A percentile compares a stretch with the other conserved stretches of the same genome.
phyloP scores from a whole-genome alignment of 2,329 filamentous ascomycete species.

The Phaeosphaeriaceae sp. region DNA sequence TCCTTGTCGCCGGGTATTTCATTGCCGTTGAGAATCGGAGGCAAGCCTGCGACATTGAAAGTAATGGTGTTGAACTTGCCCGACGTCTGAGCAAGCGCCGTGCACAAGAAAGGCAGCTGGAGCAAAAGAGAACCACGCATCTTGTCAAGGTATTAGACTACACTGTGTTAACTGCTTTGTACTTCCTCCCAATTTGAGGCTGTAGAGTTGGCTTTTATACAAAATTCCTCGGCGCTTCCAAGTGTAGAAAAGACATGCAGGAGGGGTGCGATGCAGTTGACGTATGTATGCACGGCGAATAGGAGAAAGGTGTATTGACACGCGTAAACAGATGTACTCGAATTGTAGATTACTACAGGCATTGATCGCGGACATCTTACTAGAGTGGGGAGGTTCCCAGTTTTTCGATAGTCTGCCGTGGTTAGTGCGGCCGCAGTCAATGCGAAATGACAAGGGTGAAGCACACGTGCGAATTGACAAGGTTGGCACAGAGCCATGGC shows the following conservation, averaged over 20 bases:
- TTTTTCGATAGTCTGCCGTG: neutral
- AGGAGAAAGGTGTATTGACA: slow-evolving; percentile 9
- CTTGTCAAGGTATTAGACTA: neutral
- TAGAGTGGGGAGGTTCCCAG: slow-evolving; percentile 17
- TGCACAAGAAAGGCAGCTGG: slow-evolving; percentile 14
- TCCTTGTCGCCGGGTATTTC: slow-evolving; percentile 68
- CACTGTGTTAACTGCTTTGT: neutral
- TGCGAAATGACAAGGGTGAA: slow-evolving; percentile 14
- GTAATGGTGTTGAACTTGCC: slow-evolving; percentile 61
- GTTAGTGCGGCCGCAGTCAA: slow-evolving; percentile 17
- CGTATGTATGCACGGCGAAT: slow-evolving; percentile 11
- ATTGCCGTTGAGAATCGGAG: slow-evolving; percentile 64
- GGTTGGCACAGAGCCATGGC: neutral
- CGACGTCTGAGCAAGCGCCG: slow-evolving; percentile 29
- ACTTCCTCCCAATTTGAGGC: neutral
- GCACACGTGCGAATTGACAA: slow-evolving; percentile 15
- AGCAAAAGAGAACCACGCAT: slow-evolving; percentile 20
- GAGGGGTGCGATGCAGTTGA: neutral
- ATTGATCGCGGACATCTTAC: slow-evolving; percentile 14
- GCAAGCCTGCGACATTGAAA: slow-evolving; percentile 68
- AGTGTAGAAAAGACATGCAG: neutral
- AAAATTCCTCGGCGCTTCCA: neutral
- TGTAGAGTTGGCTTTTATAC: neutral
- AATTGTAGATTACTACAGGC: slow-evolving; percentile 16
- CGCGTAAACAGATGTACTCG: slow-evolving; percentile 13